Conservation (phyloP, 257 asterid genomes). For the Parsonsia alboflavescens region DNA sequence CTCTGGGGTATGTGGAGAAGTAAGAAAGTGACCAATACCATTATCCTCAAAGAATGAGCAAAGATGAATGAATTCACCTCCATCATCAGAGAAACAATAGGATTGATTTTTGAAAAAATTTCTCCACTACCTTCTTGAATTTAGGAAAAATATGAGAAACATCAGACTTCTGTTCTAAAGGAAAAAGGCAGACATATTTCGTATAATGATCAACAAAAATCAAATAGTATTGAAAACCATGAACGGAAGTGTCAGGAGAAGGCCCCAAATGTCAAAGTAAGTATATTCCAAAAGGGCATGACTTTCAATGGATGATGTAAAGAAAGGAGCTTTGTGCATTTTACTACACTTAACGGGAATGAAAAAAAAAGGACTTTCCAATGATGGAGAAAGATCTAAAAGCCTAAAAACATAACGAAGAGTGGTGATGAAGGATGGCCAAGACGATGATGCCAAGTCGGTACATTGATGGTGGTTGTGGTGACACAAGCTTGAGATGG, state of each 20-base stretch:
- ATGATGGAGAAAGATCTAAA: not conserved
- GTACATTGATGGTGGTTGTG: not conserved
- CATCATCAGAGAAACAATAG: no score
- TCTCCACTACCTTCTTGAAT: not conserved
- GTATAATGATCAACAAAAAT: constrained; percentile 10
- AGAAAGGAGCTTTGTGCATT: constrained; percentile 4
- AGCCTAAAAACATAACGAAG: not conserved
- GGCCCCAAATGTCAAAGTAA: constrained; percentile 2
- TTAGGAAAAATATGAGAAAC: not conserved
- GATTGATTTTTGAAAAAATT: not conserved
- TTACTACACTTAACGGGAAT: not conserved
- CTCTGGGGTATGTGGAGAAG: not conserved
- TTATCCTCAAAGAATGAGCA: not conserved
- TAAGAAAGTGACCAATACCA: not conserved
- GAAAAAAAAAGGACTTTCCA: not conserved
- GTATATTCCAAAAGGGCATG: not conserved
- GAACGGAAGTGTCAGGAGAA: not conserved
- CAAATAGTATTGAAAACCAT: constrained; percentile 1
- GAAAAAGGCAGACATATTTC: not conserved
- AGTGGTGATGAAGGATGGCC: constrained; percentile 11
- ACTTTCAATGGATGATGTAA: not conserved
- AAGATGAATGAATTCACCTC: not conserved
- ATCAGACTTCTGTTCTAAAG: not conserved
- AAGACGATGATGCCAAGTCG: not conserved
- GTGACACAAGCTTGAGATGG: not conserved